phyloP scores from a whole-genome alignment of 2,329 filamentous ascomycete species.

The Aureobasidium sp. region DNA sequence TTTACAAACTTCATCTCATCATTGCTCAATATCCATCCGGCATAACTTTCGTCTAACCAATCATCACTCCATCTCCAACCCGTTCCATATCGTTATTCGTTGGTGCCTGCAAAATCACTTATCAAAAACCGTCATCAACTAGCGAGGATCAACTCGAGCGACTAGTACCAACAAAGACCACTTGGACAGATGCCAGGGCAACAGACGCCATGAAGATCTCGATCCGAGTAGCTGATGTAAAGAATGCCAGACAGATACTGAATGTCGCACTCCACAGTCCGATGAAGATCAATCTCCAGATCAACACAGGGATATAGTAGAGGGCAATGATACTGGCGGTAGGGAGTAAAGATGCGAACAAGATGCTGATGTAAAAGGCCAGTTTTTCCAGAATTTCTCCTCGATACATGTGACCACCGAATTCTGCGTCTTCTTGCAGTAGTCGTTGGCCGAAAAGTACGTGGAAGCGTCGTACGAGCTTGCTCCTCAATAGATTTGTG shows the following conservation, averaged over 20 bases:
- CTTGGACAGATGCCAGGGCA: conserved; percentile 20
- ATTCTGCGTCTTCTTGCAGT: conserved; percentile 6
- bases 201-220: conserved; percentile 21
- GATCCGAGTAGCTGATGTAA: conserved; percentile 20
- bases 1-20: neutral
- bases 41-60: neutral
- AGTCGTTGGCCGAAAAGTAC: neutral
- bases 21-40: neutral
- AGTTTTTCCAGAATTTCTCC: neutral
- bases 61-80: neutral
- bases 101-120: neutral
- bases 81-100: neutral
- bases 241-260: conserved; percentile 17
- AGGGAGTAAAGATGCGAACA: conserved; percentile 19
- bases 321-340: conserved; percentile 20
- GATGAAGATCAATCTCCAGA: conserved; percentile 19
- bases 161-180: conserved; percentile 21
- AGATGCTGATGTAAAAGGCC: conserved; percentile 13
- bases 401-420: conserved; percentile 2
- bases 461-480: neutral
- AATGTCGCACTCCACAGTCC: conserved; percentile 19
- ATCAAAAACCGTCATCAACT: neutral
- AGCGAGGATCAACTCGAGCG: neutral
- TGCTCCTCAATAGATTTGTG: neutral
- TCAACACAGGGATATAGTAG: conserved; percentile 18